Conservation (phyloP, 495 filamentous ascomycete species). For the Xylona heveae region DNA sequence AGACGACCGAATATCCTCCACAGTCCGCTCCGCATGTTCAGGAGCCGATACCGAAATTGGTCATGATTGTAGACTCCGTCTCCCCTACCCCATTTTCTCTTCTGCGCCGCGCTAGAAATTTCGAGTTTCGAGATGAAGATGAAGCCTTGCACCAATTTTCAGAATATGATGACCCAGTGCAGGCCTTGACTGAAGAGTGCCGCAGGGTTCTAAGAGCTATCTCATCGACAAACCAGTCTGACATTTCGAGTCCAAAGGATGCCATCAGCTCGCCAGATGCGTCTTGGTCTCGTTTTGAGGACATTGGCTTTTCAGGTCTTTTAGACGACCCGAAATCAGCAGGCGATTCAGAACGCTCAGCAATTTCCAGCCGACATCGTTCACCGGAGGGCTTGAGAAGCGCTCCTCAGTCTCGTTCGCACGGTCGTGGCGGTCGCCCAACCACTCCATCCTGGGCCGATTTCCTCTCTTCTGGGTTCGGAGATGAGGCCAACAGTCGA, state of each 20-base stretch:
- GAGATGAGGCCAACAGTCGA: constrained; percentile 38
- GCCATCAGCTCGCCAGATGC: constrained; percentile 57
- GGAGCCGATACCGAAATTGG: constrained; percentile 63
- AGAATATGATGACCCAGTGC: constrained; percentile 72
- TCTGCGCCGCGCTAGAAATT: constrained; percentile 77
- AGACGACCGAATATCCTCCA: constrained; percentile 90
- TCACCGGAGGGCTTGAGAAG: constrained; percentile 25
- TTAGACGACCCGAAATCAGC: constrained; percentile 50
- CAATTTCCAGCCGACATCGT: constrained; percentile 5
- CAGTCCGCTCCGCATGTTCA: constrained; percentile 58
- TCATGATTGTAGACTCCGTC: constrained; percentile 91
- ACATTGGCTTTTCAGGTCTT: constrained; percentile 69
- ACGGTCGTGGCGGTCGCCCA: constrained; percentile 54
- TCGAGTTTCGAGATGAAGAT: constrained; percentile 84
- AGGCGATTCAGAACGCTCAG: constrained; percentile 25
- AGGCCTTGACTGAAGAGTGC: constrained; percentile 82
- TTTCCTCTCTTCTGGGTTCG: constrained; percentile 84
- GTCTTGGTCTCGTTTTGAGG: constrained; percentile 91
- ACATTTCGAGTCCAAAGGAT: constrained; percentile 40
- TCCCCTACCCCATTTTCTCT: constrained; percentile 89
- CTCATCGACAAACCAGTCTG: constrained; percentile 69
- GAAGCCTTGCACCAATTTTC: constrained; percentile 61
- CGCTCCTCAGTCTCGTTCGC: constrained; percentile 36
- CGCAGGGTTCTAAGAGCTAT: constrained; percentile 74
- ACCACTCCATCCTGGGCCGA: constrained; percentile 97